Evolutionary conservation across 2,329 filamentous ascomycete species (phyloP), one percentile per base, ranked within the genome.

Genomic region (Microdochium trichocladiopsis): DNA sequence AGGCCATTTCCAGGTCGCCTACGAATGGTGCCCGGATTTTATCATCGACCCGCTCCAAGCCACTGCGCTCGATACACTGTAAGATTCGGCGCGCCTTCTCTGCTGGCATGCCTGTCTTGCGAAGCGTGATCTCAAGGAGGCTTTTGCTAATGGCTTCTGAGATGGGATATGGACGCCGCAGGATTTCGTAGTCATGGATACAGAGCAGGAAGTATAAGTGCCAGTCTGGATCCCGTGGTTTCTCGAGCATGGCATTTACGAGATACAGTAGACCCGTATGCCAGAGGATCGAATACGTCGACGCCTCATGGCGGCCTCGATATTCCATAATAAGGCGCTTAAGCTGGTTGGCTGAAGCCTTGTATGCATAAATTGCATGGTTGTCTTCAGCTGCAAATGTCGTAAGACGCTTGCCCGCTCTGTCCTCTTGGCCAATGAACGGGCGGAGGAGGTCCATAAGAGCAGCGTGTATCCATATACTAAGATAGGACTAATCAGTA

Each of bases 221-320:
- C 63, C 63, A 68, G 10, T 67, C 54, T 0, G 62, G 56, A 10
- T 70, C 61, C 2, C 59, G 52, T 1, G 57, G 61, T 10, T 63
- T 57, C 16, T 61, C 57, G 0, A 72, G 55, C 12, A 72, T 62
- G 3, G 66, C 69, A 31, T 73, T 73, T 4, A 66, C 60, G 0
- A 73, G 60, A 31, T 72, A 72, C 2, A 69, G 64, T 18, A 74
- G 56, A 2, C 66, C 69, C 2, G 62, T 71, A 48, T 73, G 68
- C 69, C 70, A 74, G 2, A 73, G 58, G 8, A 73, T 64, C 1
- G 67, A 67, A 50, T 66, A 70, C 1, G 61, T 58, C 2, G 70
- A 69, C 8, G 62, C 63, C 8, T 56, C 50, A 41, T 70, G 63
- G 2, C 61, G 59, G 21, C 59, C 58, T 14, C 69, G 66, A 52